Evolutionary conservation across 2,329 filamentous ascomycete species (phyloP), one percentile per base, ranked within the genome.

Genomic region (Neoarthrinium moseri): DNA sequence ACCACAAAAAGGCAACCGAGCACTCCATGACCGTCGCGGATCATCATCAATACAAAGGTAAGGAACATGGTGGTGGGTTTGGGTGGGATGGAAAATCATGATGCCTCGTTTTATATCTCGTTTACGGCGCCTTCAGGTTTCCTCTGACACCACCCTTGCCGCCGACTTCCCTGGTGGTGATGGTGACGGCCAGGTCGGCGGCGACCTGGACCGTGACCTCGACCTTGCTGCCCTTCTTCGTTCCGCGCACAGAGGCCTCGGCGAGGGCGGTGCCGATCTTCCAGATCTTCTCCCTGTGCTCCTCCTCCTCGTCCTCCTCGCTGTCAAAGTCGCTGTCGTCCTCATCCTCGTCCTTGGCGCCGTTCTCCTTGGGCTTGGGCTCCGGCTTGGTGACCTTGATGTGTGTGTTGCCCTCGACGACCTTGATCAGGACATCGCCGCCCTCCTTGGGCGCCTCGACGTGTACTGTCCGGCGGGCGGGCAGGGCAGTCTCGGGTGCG

Each of bases 381-480:
- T 92, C 88, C 27, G 89, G 84, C 74, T 94, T 90, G 52, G 89
- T 92, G 59, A 96, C 84, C 72, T 95, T 95, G 77, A 97, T 96
- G 68, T 95, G 87, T 33, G 89, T 86, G 57, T 81, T 80, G 56
- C 90, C 94, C 75, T 99, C 94, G 54, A 86, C 89, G 45, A 99
- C 79, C 71, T 88, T 89, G 66, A 99, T 73, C 11, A 97, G 75
- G 4, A 97, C 87, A 60, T 96, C 87, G 43, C 94, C 94, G 51
- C 91, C 91, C 36, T 84, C 82, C 65, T 87, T 84, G 49, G 90
- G 86, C 5, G 83, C 86, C 33, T 79, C 66, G 59, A 97, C 84
- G 61, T 91, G 86, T 36, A 91, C 83, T 26, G 87, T 89, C 58
- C 92, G 84, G 63, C 94, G 87, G 27, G 91, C 90, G 20, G 94